phyloP scores from a whole-genome alignment of 2,329 filamentous ascomycete genomes.

The Trichothecium sympodiale region DNA sequence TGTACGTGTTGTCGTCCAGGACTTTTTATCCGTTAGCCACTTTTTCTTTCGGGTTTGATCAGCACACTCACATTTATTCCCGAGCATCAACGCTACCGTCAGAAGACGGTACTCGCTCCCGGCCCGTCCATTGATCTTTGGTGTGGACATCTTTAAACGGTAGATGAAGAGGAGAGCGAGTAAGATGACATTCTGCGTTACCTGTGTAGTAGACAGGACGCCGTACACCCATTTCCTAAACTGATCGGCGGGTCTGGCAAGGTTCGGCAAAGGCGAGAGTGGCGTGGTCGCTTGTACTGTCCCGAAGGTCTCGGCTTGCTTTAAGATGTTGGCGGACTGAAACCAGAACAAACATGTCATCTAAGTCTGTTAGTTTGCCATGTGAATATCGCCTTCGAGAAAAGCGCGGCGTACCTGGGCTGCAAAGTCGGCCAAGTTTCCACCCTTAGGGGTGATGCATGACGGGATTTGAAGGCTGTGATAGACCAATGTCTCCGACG shows the following conservation, averaged over 20 bases:
- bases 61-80: conserved; percentile 71
- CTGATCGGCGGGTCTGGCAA: conserved; percentile 65
- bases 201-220: conserved; percentile 86
- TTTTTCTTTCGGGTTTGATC: not conserved
- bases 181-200: conserved; percentile 89
- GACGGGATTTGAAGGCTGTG: conserved; percentile 61
- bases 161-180: conserved; percentile 89
- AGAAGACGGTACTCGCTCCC: conserved; percentile 90
- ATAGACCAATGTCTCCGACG: conserved; percentile 35
- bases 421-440: conserved; percentile 71
- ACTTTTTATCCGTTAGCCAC: conserved; percentile 36
- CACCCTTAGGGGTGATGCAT: conserved; percentile 64
- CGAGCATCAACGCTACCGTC: conserved; percentile 92
- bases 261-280: conserved; percentile 47
- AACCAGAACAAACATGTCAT: conserved; percentile 98
- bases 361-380: conserved; percentile 28
- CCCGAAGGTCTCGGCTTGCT: conserved; percentile 56
- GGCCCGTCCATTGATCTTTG: conserved; percentile 76
- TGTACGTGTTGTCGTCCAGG: conserved; percentile 97
- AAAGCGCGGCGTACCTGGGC: conserved; percentile 51
- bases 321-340: conserved; percentile 71
- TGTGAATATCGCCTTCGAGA: not conserved
- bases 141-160: conserved; percentile 81
- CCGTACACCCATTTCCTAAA: conserved; percentile 92
- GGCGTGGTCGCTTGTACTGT: conserved; percentile 24